Base-by-base conservation (phyloP, 192 early-diverging fungal genomes). In the Linnemannia zychae region DNA sequence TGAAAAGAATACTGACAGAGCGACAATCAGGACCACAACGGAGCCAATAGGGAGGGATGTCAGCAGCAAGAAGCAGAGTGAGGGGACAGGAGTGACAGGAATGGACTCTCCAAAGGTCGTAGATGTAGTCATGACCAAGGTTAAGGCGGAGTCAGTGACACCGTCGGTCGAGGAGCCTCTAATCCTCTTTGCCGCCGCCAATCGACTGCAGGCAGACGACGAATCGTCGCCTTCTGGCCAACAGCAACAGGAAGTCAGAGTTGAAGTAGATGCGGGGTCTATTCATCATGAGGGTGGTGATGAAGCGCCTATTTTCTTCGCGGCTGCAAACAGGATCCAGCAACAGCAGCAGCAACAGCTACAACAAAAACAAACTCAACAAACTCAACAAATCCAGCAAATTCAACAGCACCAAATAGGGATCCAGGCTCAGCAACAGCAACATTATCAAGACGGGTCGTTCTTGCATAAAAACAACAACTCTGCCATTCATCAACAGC, bases 231-330 rank as follows among this genome's bases (percentile, higher is more conserved):
- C 57, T 0, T 31, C 57, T 31, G 13, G 24, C 11, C 57, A 63
- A 13, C 28, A n/a, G 12, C 57, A 63, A 18, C 78, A 53, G 20
- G 1, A 20, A 46, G n/a, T n/a, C n/a, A 68, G 2, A 6, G 18
- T 16, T 24, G 24, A 50, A 22, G 17, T 9, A 36, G 78, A 72
- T 11, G 11, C 71, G 4, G 16, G 7, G 6, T 17, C 34, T 15
- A 38, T 40, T 15, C 49, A 40, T n/a, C n/a, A n/a, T n/a, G n/a
- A n/a, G n/a, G n/a, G n/a, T 22, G 67, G 52, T 24, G 82, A 84
- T 0, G 74, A 81, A 6, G 38, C 69, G 18, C 82, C 76, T 18
- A 78, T 84, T 60, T 34, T 84, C 28, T 84, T 84, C 33, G 77
- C 81, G 12, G 33, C 77, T 16, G 82, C 82, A 4, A 75, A 50